Base-by-base conservation (phyloP, 129 eudicot genomes). In the Erigeron canadensis region DNA sequence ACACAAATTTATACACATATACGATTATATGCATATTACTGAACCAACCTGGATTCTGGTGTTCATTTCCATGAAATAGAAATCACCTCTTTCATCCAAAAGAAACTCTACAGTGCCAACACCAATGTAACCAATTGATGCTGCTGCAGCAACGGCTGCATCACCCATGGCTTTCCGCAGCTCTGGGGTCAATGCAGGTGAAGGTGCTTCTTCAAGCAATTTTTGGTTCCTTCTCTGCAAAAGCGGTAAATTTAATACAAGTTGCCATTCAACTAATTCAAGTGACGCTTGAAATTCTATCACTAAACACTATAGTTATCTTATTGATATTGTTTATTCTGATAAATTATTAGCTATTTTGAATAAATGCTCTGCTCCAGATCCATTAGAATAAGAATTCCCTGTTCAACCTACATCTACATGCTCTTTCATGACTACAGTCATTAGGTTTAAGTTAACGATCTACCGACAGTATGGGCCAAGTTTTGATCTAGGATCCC, bases 61-160 rank as follows among this genome's bases (percentile, higher is more conserved):
- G 85, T 94, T 94, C 99, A 94, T 94, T 83, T 94, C 99, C 99
- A 94, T 94, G 84, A 94, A 94, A 85, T 94, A 94, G 76, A 94
- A 94, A 15, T 85, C 75, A 15, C 99, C 99, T 79, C 99, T 89
- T 82, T 94, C 99, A 81, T 94, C 99, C 85, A 94, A 72, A 79
- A 94, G 96, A 84, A 94, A 94, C 86, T 94, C 99, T 4, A 94
- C 70, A 19, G 99, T 94, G 63, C 99, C 99, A 72, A 94, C 99
- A 81, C 99, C 99, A 62, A 94, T 79, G 75, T 94, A 94, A 45
- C 99, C 99, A 71, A 94, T 94, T 47, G 99, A 94, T 66, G 94
- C 99, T 61, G 98, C 98, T 34, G 98, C 98, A 22, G 99, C 94
- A 78, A 88, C 94, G 8, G 99, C 99, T 64, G 99, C 99, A 90